These are phyloP conservation scores for Erysimum pusillum DNA, from an alignment of 441 rosid species.

Conservation along the genomic window DNA sequence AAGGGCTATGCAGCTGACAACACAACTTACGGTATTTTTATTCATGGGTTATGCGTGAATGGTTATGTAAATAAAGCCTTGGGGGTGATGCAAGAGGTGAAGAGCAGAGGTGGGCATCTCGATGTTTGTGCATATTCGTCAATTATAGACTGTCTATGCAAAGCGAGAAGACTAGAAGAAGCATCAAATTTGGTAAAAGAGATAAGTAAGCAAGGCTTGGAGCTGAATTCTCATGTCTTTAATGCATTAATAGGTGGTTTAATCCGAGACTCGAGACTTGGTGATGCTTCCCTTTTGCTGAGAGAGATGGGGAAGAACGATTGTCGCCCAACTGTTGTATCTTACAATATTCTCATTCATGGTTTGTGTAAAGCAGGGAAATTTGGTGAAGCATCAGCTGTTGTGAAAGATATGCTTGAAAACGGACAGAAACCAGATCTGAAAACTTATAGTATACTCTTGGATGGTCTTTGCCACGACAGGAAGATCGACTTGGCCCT, in stretches of 20 bases:
- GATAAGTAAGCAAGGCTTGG: constrained; percentile 57
- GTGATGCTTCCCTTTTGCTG: constrained; percentile 63
- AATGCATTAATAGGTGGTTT: constrained; percentile 74
- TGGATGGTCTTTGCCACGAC: constrained; percentile 78
- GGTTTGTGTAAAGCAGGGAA: constrained; percentile 83
- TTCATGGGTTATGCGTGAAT: constrained; percentile 85
- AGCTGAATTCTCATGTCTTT: constrained; percentile 62
- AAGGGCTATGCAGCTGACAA: constrained; percentile 63
- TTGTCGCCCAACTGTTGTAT: constrained; percentile 61
- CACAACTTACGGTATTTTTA: constrained; percentile 68
- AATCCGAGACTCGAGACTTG: constrained; percentile 66
- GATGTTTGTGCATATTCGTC: constrained; percentile 77
- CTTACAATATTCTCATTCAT: constrained; percentile 73
- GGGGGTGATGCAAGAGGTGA: constrained; percentile 64
- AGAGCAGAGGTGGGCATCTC: constrained; percentile 53
- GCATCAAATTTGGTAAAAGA: constrained; percentile 59
- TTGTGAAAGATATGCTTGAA: constrained; percentile 82
- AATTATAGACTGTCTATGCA: constrained; percentile 74
- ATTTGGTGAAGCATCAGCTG: constrained; percentile 65
- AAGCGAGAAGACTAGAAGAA: constrained; percentile 75
- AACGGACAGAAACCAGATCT: constrained; percentile 74
- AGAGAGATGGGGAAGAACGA: constrained; percentile 64
- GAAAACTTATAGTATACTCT: constrained; percentile 77
- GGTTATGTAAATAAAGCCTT: constrained; percentile 80
- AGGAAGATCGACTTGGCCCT: constrained; percentile 74